phyloP scores from a whole-genome alignment of 352 stramenopile genomes.

The Phytophthora rubi region DNA sequence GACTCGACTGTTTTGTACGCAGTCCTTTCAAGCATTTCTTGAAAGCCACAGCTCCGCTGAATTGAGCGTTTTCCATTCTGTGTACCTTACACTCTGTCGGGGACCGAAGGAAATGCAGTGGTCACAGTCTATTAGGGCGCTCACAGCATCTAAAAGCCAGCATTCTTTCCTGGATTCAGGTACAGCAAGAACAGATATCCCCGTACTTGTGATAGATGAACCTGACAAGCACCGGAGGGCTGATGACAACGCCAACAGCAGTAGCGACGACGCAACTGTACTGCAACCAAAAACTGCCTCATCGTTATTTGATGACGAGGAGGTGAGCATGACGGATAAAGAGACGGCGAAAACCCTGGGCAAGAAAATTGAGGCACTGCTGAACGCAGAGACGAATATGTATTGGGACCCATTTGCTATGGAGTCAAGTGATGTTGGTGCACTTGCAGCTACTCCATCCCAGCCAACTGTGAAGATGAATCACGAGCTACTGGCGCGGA shows the following conservation, averaged over 20 bases:
- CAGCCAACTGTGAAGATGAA: conserved; percentile 6
- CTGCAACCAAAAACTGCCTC: not conserved
- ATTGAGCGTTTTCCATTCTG: conserved; percentile 80
- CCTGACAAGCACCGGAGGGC: not conserved
- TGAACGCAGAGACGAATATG: conserved; percentile 24
- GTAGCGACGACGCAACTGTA: not conserved
- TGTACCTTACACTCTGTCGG: conserved; percentile 70
- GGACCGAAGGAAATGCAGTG: conserved; percentile 59
- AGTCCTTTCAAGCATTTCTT: conserved; percentile 83
- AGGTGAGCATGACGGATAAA: not conserved
- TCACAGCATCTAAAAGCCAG: conserved; percentile 36
- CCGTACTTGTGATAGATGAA: conserved; percentile 30
- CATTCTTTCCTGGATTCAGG: conserved; percentile 28
- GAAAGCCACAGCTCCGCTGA: conserved; percentile 76
- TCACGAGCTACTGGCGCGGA: conserved; percentile 36
- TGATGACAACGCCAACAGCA: not conserved
- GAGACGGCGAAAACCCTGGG: conserved; percentile 29
- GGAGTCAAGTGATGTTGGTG: conserved; percentile 25
- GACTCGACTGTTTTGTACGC: conserved; percentile 71
- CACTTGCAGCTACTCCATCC: conserved; percentile 9
- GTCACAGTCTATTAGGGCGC: conserved; percentile 42
- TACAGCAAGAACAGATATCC: conserved; percentile 25
- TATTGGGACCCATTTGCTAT: conserved; percentile 40
- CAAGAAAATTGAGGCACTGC: conserved; percentile 41
- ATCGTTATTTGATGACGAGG: conserved; percentile 2